Conservation (phyloP, 768 basidiomycete species). For the Symmetrospora coprosmae region DNA sequence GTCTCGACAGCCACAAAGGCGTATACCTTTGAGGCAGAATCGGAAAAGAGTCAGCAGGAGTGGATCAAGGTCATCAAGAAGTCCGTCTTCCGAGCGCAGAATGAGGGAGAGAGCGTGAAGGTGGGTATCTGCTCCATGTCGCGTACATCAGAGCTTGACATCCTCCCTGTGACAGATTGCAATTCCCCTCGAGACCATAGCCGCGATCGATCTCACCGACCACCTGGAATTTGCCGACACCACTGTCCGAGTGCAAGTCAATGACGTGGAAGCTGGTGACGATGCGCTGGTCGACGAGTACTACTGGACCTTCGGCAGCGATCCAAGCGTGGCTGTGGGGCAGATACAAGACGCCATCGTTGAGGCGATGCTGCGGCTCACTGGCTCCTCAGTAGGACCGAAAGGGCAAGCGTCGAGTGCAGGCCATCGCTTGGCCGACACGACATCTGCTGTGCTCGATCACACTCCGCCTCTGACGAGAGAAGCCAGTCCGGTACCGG, state of each 20-base stretch:
- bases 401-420: no score
- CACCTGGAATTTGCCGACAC: slow-evolving; percentile 71
- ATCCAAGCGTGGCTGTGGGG: no score
- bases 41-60: slow-evolving; percentile 68
- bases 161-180: slow-evolving; percentile 57
- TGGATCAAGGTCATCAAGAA: slow-evolving; percentile 93
- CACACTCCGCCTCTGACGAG: no score
- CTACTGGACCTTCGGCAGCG: slow-evolving; percentile 73
- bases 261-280: slow-evolving; percentile 53
- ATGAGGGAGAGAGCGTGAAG: slow-evolving; percentile 91
- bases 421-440: no score
- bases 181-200: slow-evolving; percentile 75
- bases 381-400: no score
- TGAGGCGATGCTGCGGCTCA: no score
- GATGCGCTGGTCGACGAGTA: slow-evolving; percentile 47
- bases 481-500: no score
- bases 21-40: slow-evolving; percentile 59
- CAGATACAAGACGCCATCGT: slow-evolving; percentile 59
- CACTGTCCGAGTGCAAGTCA: slow-evolving; percentile 83
- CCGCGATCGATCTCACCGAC: slow-evolving; percentile 73
- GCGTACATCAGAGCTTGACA: background rate
- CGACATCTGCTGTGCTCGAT: no score
- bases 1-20: slow-evolving; percentile 68
- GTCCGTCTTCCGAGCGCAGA: slow-evolving; percentile 87
- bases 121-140: slow-evolving; percentile 37